Evolutionary conservation across 495 filamentous ascomycete genomes (phyloP).

Genomic region (Immersiella caudata): DNA sequence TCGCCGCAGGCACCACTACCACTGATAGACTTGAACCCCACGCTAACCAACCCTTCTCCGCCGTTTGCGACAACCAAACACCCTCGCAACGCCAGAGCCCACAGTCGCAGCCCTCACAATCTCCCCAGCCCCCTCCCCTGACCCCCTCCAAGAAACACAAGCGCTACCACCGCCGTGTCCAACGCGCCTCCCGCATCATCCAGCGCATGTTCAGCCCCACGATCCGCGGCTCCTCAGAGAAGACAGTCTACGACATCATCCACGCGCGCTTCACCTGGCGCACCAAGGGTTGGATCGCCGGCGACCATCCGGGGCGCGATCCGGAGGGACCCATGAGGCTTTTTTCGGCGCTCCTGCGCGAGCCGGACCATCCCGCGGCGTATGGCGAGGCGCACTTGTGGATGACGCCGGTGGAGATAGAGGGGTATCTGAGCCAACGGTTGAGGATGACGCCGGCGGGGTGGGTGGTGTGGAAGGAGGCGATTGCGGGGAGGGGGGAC

Average conservation of each 20-base stretch:
- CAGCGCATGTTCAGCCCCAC: constrained; percentile 16
- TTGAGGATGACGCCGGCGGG: constrained; percentile 10
- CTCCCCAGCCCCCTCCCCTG: neutral
- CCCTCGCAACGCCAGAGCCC: neutral
- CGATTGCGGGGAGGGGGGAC: constrained; percentile 5
- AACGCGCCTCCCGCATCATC: neutral
- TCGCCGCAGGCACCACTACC: neutral
- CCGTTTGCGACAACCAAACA: neutral
- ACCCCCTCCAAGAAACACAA: neutral
- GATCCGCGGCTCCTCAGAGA: neutral
- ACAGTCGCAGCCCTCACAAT: neutral
- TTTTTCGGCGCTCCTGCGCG: constrained; percentile 12
- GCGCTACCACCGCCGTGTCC: constrained; percentile 1
- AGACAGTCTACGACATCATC: constrained; percentile 22
- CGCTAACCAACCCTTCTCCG: neutral
- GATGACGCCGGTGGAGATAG: constrained; percentile 20
- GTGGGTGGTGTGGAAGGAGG: constrained; percentile 17
- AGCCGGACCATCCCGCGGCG: neutral
- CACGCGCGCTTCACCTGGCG: constrained; percentile 23
- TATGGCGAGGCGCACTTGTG: constrained; percentile 11
- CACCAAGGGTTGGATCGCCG: constrained; percentile 16
- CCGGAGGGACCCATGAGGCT: constrained; percentile 7
- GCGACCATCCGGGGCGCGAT: constrained; percentile 23
- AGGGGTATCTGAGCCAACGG: constrained; percentile 13
- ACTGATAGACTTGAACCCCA: neutral